Evolutionary conservation across 2,329 filamentous ascomycete genomes (phyloP), one percentile per base, ranked within the genome.

Genomic region (Cordyceps cicadae): DNA sequence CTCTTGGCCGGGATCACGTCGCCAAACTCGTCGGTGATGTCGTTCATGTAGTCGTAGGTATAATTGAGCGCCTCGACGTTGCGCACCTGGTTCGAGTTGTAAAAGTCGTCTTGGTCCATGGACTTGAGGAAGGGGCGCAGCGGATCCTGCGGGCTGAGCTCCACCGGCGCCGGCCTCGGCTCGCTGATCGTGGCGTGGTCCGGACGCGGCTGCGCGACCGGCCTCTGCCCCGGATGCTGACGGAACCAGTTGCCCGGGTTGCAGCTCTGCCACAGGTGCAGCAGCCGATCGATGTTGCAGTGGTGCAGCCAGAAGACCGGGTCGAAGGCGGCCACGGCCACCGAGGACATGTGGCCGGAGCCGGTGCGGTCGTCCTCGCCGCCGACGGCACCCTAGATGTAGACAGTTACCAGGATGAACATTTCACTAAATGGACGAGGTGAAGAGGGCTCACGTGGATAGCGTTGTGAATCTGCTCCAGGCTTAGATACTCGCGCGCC

Each of bases 271-370:
- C 53, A 54, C 39, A 54, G 9, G 39, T 54, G 53, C 45, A 54
- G 21, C 5, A 54, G 15, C 9, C 53, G 26, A 17, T 54, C 53
- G 3, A 54, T 32, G 17, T 54, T 54, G 53, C 76, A 70, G 69
- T 87, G 85, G 66, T 87, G 84, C 5, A 87, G 72, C 79, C 79
- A 85, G 70, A 87, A 88, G 9, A 84, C 71, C 0, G 86, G 85
- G 67, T 88, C 86, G 67, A 85, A 88, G 0, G 82, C 79, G 12
- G 85, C 81, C 62, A 81, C 82, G 37, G 79, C 76, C 14, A 79
- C 75, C 62, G 77, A 79, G 19, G 71, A 76, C 80, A 82, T 86
- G 63, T 84, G 81, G 1, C 84, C 83, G 17, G 66, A 63, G 14
- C 61, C 63, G 2, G 69, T 70, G 48, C 32, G 9, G 45, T 39